Evolutionary conservation across 768 basidiomycete species (phyloP).

Genomic region (Amanita rimosa): DNA sequence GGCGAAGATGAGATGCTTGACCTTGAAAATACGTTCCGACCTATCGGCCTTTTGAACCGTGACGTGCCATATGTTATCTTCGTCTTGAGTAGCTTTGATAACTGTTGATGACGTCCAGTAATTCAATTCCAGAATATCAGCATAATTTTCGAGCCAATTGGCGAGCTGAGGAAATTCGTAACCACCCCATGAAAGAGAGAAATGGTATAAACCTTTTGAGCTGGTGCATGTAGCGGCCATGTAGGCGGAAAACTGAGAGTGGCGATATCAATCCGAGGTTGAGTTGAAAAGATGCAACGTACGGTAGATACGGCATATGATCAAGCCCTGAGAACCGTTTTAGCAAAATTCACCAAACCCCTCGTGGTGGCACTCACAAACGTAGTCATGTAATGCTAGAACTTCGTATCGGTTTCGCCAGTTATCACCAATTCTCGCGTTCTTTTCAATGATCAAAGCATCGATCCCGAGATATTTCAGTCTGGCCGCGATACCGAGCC

Average conservation of each 20-base stretch:
- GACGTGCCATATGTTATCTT: slow-evolving; percentile 29
- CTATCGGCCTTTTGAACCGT: slow-evolving; percentile 23
- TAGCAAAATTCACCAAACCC: background rate
- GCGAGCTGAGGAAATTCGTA: slow-evolving; percentile 14
- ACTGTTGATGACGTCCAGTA: slow-evolving; percentile 38
- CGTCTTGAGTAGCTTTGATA: slow-evolving; percentile 21
- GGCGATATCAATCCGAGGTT: background rate
- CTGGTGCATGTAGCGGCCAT: slow-evolving; percentile 50
- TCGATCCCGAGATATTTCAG: slow-evolving; percentile 48
- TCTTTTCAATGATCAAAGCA: slow-evolving; percentile 56
- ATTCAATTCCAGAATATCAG: slow-evolving; percentile 28
- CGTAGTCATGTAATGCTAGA: slow-evolving; percentile 52
- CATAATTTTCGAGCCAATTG: slow-evolving; percentile 22
- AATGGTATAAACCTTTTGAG: slow-evolving; percentile 27
- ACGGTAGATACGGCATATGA: slow-evolving; percentile 55
- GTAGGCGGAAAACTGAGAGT: slow-evolving; percentile 39
- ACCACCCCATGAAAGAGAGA: background rate
- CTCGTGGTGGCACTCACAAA: slow-evolving; percentile 34
- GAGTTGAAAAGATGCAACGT: slow-evolving; percentile 12
- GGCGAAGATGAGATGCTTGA: slow-evolving; percentile 41
- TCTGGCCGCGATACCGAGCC: slow-evolving; percentile 54
- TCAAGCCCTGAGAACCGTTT: slow-evolving; percentile 29
- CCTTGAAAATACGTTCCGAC: slow-evolving; percentile 25
- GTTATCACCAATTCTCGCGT: slow-evolving; percentile 45
- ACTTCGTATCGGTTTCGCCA: slow-evolving; percentile 62